Percentiles rank a stretch among this genome's conserved stretches.
These are phyloP conservation scores for Debaryomyces fabryi DNA, from an alignment of 1,139 yeast species.

Conservation along the genomic window DNA sequence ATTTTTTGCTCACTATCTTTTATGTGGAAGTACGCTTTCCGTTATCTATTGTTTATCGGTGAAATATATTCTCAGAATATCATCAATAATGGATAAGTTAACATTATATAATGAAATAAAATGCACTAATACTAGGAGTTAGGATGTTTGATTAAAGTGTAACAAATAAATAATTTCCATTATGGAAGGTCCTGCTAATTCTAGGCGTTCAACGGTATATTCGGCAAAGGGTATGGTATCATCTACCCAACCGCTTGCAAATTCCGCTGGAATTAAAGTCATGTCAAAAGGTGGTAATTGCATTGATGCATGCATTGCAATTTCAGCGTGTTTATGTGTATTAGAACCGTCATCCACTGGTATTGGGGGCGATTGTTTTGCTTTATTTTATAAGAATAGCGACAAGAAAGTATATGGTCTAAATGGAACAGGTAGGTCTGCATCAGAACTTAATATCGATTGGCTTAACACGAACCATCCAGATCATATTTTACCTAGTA, in stretches of 20 bases:
- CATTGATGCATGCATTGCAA: conserved; percentile 79
- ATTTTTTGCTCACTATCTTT: no score
- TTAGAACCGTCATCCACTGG: conserved; percentile 81
- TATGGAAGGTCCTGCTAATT: conserved; percentile 22
- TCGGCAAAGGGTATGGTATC: conserved; percentile 76
- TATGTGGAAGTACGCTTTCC: no score
- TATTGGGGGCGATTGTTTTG: conserved; percentile 82
- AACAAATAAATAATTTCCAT: no score
- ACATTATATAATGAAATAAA: no score
- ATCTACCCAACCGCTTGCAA: conserved; percentile 77
- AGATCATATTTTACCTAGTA: conserved; percentile 41
- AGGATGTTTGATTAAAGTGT: no score
- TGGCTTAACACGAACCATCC: conserved; percentile 43
- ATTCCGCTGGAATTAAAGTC: conserved; percentile 70
- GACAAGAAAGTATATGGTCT: conserved; percentile 61
- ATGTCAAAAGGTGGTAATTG: conserved; percentile 77
- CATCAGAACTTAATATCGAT: conserved; percentile 53
- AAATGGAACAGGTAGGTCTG: conserved; percentile 79
- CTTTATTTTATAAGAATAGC: conserved; percentile 56
- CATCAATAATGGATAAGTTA: no score
- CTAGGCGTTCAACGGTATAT: conserved; percentile 77
- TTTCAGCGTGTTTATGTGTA: conserved; percentile 72
- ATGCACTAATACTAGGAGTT: no score
- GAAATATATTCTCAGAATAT: no score
- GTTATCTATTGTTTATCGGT: no score